Evolutionary conservation across 2,329 filamentous ascomycete species (phyloP), one percentile per base, ranked within the genome.

Genomic region (Epichloe baconii): DNA sequence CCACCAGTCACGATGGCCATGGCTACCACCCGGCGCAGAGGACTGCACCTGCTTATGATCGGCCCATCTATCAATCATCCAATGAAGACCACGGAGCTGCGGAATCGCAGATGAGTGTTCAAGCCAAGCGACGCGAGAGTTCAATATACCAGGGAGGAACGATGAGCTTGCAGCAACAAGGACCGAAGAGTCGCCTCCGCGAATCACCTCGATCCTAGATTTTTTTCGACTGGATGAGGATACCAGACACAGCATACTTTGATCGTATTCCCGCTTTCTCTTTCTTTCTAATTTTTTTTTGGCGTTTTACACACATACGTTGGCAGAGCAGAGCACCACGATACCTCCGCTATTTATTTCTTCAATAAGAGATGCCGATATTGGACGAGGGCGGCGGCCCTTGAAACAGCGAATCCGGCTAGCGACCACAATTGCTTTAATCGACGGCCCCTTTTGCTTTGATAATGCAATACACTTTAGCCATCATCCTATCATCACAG

Each of bases 41-140:
- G 23, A 49, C 55, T 7, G 60, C 56, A n/a, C 59, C 66, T 5
- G 65, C 61, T 6, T 70, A 71, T 53, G 70, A 73, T 49, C 61
- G 68, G 44, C 66, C 66, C 4, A 54, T 63, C 8, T 67, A 67
- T 26, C 66, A 68, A 40, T 54, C 53, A 4, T 55, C 50, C 49
- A 56, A 52, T 15, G 60, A 62, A 17, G 57, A 64, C 4, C 42
- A 58, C n/a, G 55, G 56, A 37, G 41, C 23, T 15, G 51, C 47
- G 44, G 21, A 47, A 49, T 38, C 58, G 50, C 50, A 76, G 46
- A 71, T 71, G 12, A 50, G 36, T 19, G 37, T 38, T 23, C 50
- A 31, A 31, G 51, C 59, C 58, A 54, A 76, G 69, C 71, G 78
- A 47, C 74, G 80, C 47, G 80, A 84, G 64, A 84, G 81, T 58